Base-by-base conservation (phyloP, 2,329 filamentous ascomycete species). In the Cryphonectria japonica region DNA sequence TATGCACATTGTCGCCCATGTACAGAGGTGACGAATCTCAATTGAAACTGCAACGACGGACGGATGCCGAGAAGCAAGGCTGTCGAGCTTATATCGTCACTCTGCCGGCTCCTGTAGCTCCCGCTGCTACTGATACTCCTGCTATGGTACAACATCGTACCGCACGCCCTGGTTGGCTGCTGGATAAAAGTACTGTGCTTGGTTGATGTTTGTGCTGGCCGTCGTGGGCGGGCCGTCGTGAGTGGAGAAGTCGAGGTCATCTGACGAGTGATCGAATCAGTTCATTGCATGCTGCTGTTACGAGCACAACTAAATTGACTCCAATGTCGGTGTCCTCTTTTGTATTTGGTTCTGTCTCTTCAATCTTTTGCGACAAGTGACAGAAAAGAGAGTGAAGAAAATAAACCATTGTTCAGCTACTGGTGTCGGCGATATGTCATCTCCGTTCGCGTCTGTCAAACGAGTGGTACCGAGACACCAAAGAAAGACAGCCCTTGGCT, bases 281-380 rank as follows among this genome's bases (percentile, higher is more conserved):
- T 22, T 11, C 19, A 29, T 59, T 60, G 52, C 65, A 43, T 67
- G 26, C 41, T 67, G 26, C 41, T 59, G 34, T 41, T 57, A 67
- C 34, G 50, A 32, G 14, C 37, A 9, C 22, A 50, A 22, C 22
- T 7, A 50, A n/a, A 50, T 50, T 50, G n/a, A 50, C 46, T 8
- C 46, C 46, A 50, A 7, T 16, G 11, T 50, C 22, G 16, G 46
- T 22, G 46, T 7, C 46, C 2, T n/a, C 8, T 11, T 11, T 50
- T n/a, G 9, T 22, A 6, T 16, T 46, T 13, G 14, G 2, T 43
- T 13, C 16, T 16, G 1, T 16, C 16, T 14, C 16, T 43, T 43
- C 16, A 26, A 26, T 14, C 22, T 43, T 59, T 64, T 67, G 14
- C 26, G 65, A 67, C 19, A 66, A 59, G 8, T 66, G 50, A 66